Base-by-base conservation (phyloP, 2,329 filamentous ascomycete species). In the Xylaria sp. region DNA sequence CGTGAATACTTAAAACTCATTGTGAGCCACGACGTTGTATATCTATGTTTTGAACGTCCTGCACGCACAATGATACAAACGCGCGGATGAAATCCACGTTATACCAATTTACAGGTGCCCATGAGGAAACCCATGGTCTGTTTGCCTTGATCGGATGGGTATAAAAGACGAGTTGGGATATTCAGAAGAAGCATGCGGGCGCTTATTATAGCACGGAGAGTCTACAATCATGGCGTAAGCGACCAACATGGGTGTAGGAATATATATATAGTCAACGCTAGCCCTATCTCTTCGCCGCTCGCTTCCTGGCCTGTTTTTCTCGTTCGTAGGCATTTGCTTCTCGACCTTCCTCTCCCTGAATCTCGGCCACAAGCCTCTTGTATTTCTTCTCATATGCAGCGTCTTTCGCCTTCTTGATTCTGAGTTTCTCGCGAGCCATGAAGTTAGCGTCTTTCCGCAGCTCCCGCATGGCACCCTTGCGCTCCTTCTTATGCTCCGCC, bases 311-410 rank as follows among this genome's bases (percentile, higher is more conserved):
- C 79, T 88, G 86, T 86, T 90, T 96, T 86, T 97, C 94, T 76
- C 91, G 87, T 82, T 97, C 94, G 86, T 98, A 98, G 58, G 87
- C 88, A 82, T 98, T 98, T 52, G 89, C 87, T 81, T 96, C 94
- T 67, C 87, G 85, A 1, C 95, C 95, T 81, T 98, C 96, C 83
- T 97, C 92, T 74, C 92, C 93, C 83, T 99, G 95, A 76, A 99
- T 98, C 86, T 98, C 94, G 10, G 94, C 93, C 75, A 98, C 90
- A 69, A 99, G 85, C 73, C 92, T 89, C 86, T 92, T 93, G 85
- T 95, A 97, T 87, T 98, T 98, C 86, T 92, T 93, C 86, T 98
- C 95, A 85, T 99, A 98, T 73, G 93, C 94, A 67, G 89, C 89
- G 84, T 98, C 96, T 83, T 90, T 91, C 83, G 93, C 92, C 87